These are phyloP conservation scores for Corynascus novoguineensis DNA, from an alignment of 495 filamentous ascomycete species.

Conservation along the genomic window DNA sequence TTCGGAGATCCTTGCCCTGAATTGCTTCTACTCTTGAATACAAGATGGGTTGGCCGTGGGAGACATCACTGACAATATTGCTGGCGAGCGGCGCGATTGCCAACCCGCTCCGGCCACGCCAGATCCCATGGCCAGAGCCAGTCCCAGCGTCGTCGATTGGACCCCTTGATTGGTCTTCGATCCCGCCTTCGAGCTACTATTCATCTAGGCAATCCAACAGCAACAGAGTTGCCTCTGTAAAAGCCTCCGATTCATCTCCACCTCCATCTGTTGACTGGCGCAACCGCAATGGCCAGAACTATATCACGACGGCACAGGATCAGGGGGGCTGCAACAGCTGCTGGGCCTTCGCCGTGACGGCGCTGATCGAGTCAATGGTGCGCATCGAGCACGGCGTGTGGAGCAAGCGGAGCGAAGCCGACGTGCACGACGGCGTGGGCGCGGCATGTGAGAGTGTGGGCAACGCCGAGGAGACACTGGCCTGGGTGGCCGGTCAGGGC, in stretches of 20 bases:
- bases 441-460: conserved; percentile 16
- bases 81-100: background rate
- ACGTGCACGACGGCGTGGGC: conserved; percentile 18
- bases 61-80: background rate
- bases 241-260: background rate
- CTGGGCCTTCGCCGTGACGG: conserved; percentile 22
- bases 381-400: conserved; percentile 24
- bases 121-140: conserved; percentile 11
- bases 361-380: conserved; percentile 19
- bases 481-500: conserved; percentile 11
- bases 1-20: background rate
- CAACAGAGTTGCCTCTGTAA: background rate
- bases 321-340: conserved; percentile 22
- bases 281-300: conserved; percentile 17
- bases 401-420: conserved; percentile 22
- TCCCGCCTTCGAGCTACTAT: background rate
- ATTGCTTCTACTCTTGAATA: background rate
- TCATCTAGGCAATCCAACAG: background rate
- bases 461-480: conserved; percentile 19
- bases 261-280: conserved; percentile 15
- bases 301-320: conserved; percentile 18
- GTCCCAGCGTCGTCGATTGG: conserved; percentile 10
- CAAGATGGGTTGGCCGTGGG: background rate
- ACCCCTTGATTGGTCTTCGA: conserved; percentile 10
- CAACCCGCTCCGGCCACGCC: background rate